These are phyloP conservation scores for Camellia lanceoleosa DNA, from an alignment of 148 eudicot species.

Conservation along the genomic window DNA sequence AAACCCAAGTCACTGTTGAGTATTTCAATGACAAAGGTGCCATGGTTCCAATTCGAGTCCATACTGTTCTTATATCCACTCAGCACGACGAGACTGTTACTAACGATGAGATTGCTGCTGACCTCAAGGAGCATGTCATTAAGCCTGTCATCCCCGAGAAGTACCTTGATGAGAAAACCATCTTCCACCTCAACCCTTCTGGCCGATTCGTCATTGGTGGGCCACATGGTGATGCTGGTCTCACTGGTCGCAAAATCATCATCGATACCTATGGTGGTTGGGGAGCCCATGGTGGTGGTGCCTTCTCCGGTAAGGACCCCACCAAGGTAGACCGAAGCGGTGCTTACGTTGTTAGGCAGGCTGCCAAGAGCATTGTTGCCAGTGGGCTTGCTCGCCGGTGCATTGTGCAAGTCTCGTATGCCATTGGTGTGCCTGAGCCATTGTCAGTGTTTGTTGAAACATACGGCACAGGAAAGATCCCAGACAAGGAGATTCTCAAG, in stretches of 20 bases:
- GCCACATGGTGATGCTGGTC: slow-evolving; percentile 9
- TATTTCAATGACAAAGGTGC: slow-evolving; percentile 6
- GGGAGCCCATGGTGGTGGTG: slow-evolving; percentile 24
- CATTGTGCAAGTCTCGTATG: slow-evolving; percentile 12
- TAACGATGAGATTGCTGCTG: slow-evolving; percentile 11
- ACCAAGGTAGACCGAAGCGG: slow-evolving; percentile 21
- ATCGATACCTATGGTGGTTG: slow-evolving; percentile 19
- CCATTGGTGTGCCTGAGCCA: slow-evolving; percentile 12
- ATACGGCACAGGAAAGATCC: slow-evolving; percentile 11
- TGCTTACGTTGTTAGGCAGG: slow-evolving; percentile 21
- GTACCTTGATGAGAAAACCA: slow-evolving; percentile 21
- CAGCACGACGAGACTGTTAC: slow-evolving; percentile 13
- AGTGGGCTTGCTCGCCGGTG: slow-evolving; percentile 11
- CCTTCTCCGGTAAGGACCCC: slow-evolving; percentile 23
- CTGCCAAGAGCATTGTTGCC: slow-evolving; percentile 16
- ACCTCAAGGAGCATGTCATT: slow-evolving; percentile 21
- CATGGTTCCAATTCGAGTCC: slow-evolving; percentile 9
- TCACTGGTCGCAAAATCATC: slow-evolving; percentile 8
- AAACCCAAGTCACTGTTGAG: slow-evolving; percentile 13
- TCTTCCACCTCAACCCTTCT: slow-evolving; percentile 12
- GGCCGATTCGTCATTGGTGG: slow-evolving; percentile 14
- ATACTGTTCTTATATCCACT: slow-evolving; percentile 10
- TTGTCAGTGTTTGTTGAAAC: slow-evolving; percentile 10
- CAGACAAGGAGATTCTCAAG: slow-evolving; percentile 20
- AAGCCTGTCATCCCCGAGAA: slow-evolving; percentile 22